Percentiles rank a stretch among this genome's conserved stretches.
Evolutionary conservation across 257 asterid genomes (phyloP).

Genomic region (Capsicum chinense): DNA sequence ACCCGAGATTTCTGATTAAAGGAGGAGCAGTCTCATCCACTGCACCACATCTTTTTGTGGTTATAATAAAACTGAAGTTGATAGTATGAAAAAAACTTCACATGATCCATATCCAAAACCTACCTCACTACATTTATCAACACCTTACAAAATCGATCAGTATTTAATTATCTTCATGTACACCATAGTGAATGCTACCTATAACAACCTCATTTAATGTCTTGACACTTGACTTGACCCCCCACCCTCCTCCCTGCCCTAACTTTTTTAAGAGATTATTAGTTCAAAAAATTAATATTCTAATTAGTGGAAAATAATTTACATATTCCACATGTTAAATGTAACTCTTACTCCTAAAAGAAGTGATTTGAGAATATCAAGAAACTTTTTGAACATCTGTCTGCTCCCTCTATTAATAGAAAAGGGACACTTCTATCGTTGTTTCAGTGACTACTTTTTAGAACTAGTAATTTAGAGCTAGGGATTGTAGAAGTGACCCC

Average conservation of each 20-base stretch:
- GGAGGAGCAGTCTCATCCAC: no score
- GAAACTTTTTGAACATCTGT: no score
- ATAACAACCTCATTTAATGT: constrained; percentile 1
- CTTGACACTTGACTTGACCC: not conserved
- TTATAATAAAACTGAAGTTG: not conserved
- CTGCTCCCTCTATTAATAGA: no score
- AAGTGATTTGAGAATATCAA: no score
- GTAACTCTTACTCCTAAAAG: not conserved
- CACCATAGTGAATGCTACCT: not conserved
- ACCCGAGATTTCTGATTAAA: no score
- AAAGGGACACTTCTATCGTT: no score
- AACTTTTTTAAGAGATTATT: not conserved
- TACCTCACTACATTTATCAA: not conserved
- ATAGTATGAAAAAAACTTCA: not conserved
- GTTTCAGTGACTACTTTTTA: no score
- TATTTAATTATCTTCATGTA: not conserved
- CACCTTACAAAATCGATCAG: not conserved
- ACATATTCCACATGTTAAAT: not conserved
- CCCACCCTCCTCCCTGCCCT: not conserved
- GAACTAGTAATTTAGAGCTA: constrained; percentile 15
- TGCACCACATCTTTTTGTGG: no score
- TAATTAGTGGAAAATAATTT: not conserved
- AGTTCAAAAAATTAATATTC: not conserved
- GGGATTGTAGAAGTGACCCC: constrained; percentile 81
- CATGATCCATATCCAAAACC: not conserved